A percentile compares a stretch with the other conserved stretches of the same genome.
Conservation (phyloP, 2,329 filamentous ascomycete species). For the Ilyonectria sp. region DNA sequence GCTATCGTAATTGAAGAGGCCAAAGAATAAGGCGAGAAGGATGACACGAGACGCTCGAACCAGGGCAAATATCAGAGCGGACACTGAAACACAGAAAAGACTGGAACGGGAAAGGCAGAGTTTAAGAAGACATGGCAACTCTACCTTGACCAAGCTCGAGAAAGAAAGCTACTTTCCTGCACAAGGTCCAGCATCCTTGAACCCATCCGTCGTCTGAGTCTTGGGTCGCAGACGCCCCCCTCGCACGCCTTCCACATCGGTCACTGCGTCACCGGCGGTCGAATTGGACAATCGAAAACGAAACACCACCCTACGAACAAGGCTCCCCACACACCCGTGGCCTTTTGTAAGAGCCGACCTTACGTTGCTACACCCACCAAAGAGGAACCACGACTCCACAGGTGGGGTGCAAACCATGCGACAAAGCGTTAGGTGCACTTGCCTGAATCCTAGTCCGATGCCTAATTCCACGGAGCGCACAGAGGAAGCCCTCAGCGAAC, state of each 20-base stretch:
- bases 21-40: not conserved
- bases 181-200: constrained; percentile 30
- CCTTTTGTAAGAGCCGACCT: constrained; percentile 8
- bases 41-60: not conserved
- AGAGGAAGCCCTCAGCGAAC: not conserved
- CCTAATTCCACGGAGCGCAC: constrained; percentile 16
- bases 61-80: not conserved
- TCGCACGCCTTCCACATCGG: constrained; percentile 35
- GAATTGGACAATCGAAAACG: constrained; percentile 33
- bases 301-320: constrained; percentile 18
- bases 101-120: constrained; percentile 20
- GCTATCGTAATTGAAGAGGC: not conserved
- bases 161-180: constrained; percentile 33
- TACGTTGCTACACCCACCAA: not conserved
- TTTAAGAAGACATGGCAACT: constrained; percentile 33
- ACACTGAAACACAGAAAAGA: constrained; percentile 24
- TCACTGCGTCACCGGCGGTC: constrained; percentile 27
- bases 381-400: constrained; percentile 12
- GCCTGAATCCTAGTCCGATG: constrained; percentile 2
- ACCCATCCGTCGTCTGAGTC: constrained; percentile 20
- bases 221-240: constrained; percentile 21
- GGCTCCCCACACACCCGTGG: constrained; percentile 31
- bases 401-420: constrained; percentile 12
- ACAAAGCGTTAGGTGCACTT: constrained; percentile 3
- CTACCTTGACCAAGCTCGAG: constrained; percentile 26